phyloP scores from a whole-genome alignment of 495 filamentous ascomycete genomes.

The Tuber umbilicatum region DNA sequence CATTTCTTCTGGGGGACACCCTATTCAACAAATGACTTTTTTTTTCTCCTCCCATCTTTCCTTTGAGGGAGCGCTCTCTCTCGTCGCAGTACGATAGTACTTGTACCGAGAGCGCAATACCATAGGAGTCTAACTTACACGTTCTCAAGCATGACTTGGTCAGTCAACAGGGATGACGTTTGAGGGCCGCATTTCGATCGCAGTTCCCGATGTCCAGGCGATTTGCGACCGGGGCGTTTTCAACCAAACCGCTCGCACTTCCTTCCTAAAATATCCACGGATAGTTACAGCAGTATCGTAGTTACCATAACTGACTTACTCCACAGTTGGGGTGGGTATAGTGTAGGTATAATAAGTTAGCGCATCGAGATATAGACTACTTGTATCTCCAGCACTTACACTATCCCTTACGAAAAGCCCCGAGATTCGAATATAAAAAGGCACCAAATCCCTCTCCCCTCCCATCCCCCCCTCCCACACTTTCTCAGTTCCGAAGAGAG shows the following conservation, averaged over 20 bases:
- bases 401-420: neutral
- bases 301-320: neutral
- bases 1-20: neutral
- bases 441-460: neutral
- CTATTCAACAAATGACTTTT: neutral
- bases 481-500: neutral
- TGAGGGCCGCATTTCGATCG: neutral
- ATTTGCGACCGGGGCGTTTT: neutral
- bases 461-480: neutral
- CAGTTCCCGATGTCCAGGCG: neutral
- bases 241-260: neutral
- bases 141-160: conserved; percentile 25
- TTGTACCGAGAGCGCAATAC: neutral
- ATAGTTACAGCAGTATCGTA: too few species aligned
- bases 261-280: neutral
- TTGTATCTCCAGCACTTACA: neutral
- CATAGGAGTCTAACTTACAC: neutral
- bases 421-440: neutral
- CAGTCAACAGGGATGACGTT: conserved; percentile 25
- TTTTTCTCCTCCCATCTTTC: neutral
- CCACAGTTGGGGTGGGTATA: neutral
- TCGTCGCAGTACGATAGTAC: neutral
- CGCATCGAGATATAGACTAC: neutral
- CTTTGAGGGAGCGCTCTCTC: neutral
- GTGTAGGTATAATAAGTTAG: neutral